Evolutionary conservation across 1,284 basidiomycete species (phyloP).

Genomic region (Cerrena zonata): DNA sequence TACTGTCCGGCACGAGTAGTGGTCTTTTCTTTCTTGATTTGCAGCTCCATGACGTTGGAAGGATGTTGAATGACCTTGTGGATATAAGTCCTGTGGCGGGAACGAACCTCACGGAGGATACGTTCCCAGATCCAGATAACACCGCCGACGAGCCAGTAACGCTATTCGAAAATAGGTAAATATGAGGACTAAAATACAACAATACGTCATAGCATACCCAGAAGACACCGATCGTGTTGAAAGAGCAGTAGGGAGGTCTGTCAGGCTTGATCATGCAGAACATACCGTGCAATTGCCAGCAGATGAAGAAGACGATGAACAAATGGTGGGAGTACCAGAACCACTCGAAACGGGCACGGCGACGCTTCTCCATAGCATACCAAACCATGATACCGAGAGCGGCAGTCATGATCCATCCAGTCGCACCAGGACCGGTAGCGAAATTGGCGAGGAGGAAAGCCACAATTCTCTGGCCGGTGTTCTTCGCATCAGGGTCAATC

Average conservation of each 20-base stretch:
- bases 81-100: constrained; percentile 82
- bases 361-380: constrained; percentile 75
- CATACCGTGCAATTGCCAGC: constrained; percentile 90
- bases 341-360: constrained; percentile 68
- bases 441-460: constrained; percentile 76
- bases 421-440: constrained; percentile 79
- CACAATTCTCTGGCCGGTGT: constrained; percentile 48
- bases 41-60: constrained; percentile 82
- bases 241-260: constrained; percentile 77
- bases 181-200: not conserved
- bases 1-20: constrained; percentile 78
- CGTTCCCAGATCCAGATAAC: constrained; percentile 80
- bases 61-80: constrained; percentile 92
- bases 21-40: constrained; percentile 90
- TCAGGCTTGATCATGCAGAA: constrained; percentile 94
- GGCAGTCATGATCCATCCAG: constrained; percentile 85
- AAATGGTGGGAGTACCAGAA: constrained; percentile 91
- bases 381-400: constrained; percentile 72
- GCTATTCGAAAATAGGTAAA: constrained; percentile 36
- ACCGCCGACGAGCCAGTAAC: constrained; percentile 85
- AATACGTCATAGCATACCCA: constrained; percentile 53
- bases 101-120: constrained; percentile 80
- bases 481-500: constrained; percentile 45
- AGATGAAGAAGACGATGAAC: constrained; percentile 83
- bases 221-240: constrained; percentile 81